A percentile compares a stretch with the other conserved stretches of the same genome.
Evolutionary conservation across 2,329 filamentous ascomycete genomes (phyloP).

Genomic region (Emergomyces africanus): DNA sequence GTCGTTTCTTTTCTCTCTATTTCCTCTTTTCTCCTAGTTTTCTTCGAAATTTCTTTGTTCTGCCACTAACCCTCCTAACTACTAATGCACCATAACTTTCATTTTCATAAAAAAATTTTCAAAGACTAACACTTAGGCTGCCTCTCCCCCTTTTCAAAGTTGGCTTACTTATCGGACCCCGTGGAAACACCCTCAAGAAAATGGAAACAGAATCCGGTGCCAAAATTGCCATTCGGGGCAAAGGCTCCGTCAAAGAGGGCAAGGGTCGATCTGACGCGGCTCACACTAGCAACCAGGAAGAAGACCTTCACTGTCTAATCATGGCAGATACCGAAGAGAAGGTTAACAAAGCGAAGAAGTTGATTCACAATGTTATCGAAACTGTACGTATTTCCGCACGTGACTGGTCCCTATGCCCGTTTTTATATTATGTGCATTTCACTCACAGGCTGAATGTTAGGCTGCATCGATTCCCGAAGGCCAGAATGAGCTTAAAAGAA

Average conservation of each 20-base stretch:
- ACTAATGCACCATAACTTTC: constrained; percentile 8
- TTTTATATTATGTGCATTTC: not conserved
- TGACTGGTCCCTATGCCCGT: not conserved
- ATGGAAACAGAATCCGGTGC: constrained; percentile 97
- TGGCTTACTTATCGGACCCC: constrained; percentile 98
- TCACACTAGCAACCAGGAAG: constrained; percentile 99
- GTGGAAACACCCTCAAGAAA: constrained; percentile 99
- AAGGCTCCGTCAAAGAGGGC: constrained; percentile 98
- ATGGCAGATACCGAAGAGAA: constrained; percentile 99
- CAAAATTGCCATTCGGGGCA: constrained; percentile 98
- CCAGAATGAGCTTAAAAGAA: constrained; percentile 97
- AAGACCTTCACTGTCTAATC: constrained; percentile 96
- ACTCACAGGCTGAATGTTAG: constrained; percentile 37
- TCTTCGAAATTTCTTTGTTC: constrained; percentile 4
- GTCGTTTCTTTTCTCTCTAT: constrained; percentile 26
- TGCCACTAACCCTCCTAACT: constrained; percentile 9
- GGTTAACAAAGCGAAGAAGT: constrained; percentile 96
- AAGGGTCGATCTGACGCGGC: constrained; percentile 98
- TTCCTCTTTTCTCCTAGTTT: constrained; percentile 16
- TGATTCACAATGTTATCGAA: constrained; percentile 98
- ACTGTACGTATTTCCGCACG: constrained; percentile 53
- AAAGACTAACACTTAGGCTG: constrained; percentile 81
- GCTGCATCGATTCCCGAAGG: constrained; percentile 97
- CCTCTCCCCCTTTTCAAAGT: constrained; percentile 59
- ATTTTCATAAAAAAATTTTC: constrained; percentile 23